These are phyloP conservation scores for Colletotrichum sp. DNA, from an alignment of 2,329 filamentous ascomycete species.

Conservation along the genomic window DNA sequence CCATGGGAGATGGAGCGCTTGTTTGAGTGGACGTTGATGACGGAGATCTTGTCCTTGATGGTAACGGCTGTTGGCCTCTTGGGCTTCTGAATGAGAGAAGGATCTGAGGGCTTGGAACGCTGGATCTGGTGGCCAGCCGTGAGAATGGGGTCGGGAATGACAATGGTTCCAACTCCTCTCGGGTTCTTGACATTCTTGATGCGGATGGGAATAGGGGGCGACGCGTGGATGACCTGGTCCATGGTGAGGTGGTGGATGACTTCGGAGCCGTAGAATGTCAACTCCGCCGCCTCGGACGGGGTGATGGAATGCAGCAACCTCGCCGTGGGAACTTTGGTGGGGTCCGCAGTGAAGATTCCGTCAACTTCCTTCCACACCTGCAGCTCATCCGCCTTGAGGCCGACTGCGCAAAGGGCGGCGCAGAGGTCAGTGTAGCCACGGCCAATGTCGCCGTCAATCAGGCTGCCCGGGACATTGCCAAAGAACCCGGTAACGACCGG, in stretches of 20 bases:
- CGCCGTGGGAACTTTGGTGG: slow-evolving; percentile 92
- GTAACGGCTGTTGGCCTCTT: slow-evolving; percentile 89
- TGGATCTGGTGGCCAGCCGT: slow-evolving; percentile 63
- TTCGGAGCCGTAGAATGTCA: slow-evolving; percentile 94
- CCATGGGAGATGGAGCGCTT: slow-evolving; percentile 95
- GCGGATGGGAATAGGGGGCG: slow-evolving; percentile 79
- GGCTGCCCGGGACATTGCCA: slow-evolving; percentile 86
- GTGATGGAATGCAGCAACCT: slow-evolving; percentile 87
- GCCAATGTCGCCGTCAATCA: slow-evolving; percentile 87
- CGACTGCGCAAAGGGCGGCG: slow-evolving; percentile 89
- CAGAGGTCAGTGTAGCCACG: slow-evolving; percentile 97
- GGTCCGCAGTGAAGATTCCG: slow-evolving; percentile 86
- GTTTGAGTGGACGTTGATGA: slow-evolving; percentile 98
- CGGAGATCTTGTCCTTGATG: slow-evolving; percentile 95
- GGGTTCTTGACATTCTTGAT: slow-evolving; percentile 95
- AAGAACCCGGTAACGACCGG: slow-evolving; percentile 94
- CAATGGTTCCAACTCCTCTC: slow-evolving; percentile 77
- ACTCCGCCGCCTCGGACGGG: slow-evolving; percentile 90
- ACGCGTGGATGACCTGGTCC: slow-evolving; percentile 91
- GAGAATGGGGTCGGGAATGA: slow-evolving; percentile 74
- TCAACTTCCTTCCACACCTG: slow-evolving; percentile 99
- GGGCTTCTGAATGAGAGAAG: slow-evolving; percentile 58
- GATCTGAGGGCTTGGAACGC: slow-evolving; percentile 50
- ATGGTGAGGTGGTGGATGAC: slow-evolving; percentile 99
- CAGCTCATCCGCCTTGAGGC: slow-evolving; percentile 83